Base-by-base conservation (phyloP, 1,139 yeast genomes). In the Diutina scorzettiae region DNA sequence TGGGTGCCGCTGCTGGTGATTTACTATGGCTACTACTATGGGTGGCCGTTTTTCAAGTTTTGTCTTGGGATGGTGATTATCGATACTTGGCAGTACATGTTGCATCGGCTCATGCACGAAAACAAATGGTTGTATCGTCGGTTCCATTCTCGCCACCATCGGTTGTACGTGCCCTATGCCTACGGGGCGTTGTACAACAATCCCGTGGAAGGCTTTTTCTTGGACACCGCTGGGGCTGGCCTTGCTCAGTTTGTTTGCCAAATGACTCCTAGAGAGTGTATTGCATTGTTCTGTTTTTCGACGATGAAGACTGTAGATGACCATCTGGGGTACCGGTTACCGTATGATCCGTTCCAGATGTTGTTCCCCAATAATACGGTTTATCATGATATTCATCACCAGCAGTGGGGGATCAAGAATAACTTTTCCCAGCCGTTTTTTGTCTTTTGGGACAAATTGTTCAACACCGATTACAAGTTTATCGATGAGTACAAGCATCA, bases 381-480 rank as follows among this genome's bases (percentile, higher is more conserved):
- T 32, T 91, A 87, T 60, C 98, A 91, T 57, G 98, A 91, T 62
- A 87, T 91, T 51, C 98, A 91, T 58, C 98, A 91, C 63, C 98
- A 91, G 66, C 77, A 77, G 52, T 91, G 93, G 73, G 98, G 98
- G 28, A 81, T 91, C 62, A 87, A 86, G 66, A 80, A 81, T 48
- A 91, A 91, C 64, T 91, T 80, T 55, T 81, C 94, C n/a, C 98
- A 91, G 66, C 98, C 98, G 6, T 91, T 89, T 64, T 91, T 91
- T 63, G 81, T 89, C 3, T 77, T 86, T 55, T 91, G 98, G 98
- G 98, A 91, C 60, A 62, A 63, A 43, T 49, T 80, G 44, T 71
- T 74, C 46, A 74, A 77, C 44, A 85, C 97, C 2, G 78, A 81
- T 56, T 87, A 80, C 62, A 68, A 76, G 52, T 84, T 79, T 46